Evolutionary conservation across 2,329 filamentous ascomycete genomes (phyloP).

Genomic region (Metarhizium rileyi): DNA sequence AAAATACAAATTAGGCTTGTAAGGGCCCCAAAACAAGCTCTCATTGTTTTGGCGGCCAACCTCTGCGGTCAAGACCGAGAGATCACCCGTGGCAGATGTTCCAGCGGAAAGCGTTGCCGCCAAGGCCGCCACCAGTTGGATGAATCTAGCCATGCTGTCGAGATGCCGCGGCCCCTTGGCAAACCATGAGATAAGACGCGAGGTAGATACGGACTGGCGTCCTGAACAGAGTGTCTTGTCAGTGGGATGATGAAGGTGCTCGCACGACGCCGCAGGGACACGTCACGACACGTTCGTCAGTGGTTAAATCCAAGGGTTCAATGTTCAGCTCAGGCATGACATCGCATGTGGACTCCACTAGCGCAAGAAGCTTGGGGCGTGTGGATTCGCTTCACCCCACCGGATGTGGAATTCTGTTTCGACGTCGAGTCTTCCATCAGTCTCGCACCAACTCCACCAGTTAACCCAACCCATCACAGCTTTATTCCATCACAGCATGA

Average conservation of each 20-base stretch:
- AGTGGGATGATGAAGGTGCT: background rate
- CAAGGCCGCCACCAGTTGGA: constrained; percentile 21
- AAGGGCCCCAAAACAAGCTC: constrained; percentile 90
- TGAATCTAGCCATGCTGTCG: constrained; percentile 21
- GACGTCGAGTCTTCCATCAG: background rate
- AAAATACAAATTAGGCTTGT: constrained; percentile 90
- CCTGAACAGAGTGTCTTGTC: background rate
- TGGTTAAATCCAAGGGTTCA: background rate
- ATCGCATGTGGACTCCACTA: background rate
- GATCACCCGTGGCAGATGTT: constrained; percentile 17
- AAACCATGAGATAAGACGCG: background rate
- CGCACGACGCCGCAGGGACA: background rate
- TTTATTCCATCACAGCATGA: constrained; percentile 12
- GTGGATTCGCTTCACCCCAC: background rate
- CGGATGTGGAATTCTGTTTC: background rate
- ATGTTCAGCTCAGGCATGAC: constrained; percentile 15
- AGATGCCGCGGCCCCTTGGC: background rate
- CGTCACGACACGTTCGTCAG: constrained; percentile 6
- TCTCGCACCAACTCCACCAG: background rate
- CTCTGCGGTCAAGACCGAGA: constrained; percentile 36
- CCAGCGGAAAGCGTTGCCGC: constrained; percentile 13
- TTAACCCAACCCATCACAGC: background rate
- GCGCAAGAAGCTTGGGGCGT: constrained; percentile 11
- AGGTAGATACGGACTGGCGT: background rate
- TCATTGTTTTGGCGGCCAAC: constrained; percentile 57